A percentile compares a stretch with the other conserved stretches of the same genome.
phyloP scores from a whole-genome alignment of 768 basidiomycete genomes.

The Pholiota conissans region DNA sequence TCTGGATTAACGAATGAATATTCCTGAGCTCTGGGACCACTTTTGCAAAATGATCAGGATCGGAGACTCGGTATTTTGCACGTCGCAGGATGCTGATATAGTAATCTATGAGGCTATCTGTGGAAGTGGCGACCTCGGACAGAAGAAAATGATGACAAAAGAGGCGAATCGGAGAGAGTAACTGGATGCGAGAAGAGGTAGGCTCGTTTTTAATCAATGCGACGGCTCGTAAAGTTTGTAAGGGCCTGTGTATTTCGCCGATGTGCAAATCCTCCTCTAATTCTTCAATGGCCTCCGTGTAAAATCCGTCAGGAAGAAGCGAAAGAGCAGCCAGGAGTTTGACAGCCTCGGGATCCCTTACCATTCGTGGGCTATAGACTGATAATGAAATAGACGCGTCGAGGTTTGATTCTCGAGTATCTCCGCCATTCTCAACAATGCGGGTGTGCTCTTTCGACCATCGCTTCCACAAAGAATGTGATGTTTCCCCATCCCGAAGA shows the following conservation, averaged over 20 bases:
- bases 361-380: slow-evolving; percentile 26
- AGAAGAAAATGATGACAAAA: neutral
- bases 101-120: neutral
- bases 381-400: slow-evolving; percentile 32
- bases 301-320: slow-evolving; percentile 28
- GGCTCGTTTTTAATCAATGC: neutral
- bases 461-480: slow-evolving; percentile 27
- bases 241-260: neutral
- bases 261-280: neutral
- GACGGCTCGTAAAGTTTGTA: neutral
- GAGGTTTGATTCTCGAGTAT: slow-evolving; percentile 25
- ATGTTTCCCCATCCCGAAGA: slow-evolving; percentile 29
- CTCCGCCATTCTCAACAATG: slow-evolving; percentile 27
- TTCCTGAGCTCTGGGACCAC: neutral
- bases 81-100: neutral
- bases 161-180: neutral
- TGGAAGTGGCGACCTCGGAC: neutral
- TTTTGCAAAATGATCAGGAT: neutral
- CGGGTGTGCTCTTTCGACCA: slow-evolving; percentile 28
- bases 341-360: slow-evolving; percentile 23
- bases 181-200: neutral
- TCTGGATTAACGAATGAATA: neutral
- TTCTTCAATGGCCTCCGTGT: neutral
- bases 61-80: neutral
- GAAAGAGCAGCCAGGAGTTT: slow-evolving; percentile 26